Base-by-base conservation (phyloP, 305 asterid genomes). In the Fraxinus latifolia region DNA sequence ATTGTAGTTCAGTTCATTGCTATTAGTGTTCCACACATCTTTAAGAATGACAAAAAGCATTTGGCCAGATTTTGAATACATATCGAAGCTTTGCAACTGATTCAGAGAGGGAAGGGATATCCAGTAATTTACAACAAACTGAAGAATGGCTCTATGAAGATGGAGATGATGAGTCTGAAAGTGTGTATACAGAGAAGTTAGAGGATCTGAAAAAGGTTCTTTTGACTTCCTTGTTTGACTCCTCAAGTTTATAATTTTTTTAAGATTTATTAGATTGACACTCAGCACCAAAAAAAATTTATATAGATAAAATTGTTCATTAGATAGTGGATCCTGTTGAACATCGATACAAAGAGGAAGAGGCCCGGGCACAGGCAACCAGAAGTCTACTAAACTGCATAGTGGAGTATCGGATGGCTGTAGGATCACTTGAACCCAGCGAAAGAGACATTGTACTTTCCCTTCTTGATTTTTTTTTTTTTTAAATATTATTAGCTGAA, bases 131-230 rank as follows among this genome's bases (percentile, higher is more conserved):
- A 86, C 98, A 91, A 77, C 91, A 85, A 81, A 92, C 95, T 17
- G 99, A 96, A 87, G 96, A 92, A 27, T 96, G 99, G 99, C 97
- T 96, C 62, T 96, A 96, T 83, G 98, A 91, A 78, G 98, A 92
- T 53, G 98, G 99, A 76, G 97, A 93, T 79, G 98, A 94, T 82
- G 99, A 96, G 89, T 81, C 97, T 80, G 97, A 93, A 87, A 50
- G 84, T 82, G 93, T 91, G 44, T 96, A 96, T 82, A 25, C 93
- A 5, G 77, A 88, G 85, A 93, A 90, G 85, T 87, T 96, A 75
- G 89, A 91, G 81, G 89, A 89, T 84, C 89, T 96, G 88, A 91
- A 91, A 86, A 91, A 91, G 98, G 99, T 94, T 81, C 37, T 27
- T 70, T 80, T 7, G 11, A 47, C 80, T 80, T 39, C 11, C 6